A percentile compares a stretch with the other conserved stretches of the same genome.
Conservation (phyloP, 1,139 yeast species). For the Yamadazyma atlantica region DNA sequence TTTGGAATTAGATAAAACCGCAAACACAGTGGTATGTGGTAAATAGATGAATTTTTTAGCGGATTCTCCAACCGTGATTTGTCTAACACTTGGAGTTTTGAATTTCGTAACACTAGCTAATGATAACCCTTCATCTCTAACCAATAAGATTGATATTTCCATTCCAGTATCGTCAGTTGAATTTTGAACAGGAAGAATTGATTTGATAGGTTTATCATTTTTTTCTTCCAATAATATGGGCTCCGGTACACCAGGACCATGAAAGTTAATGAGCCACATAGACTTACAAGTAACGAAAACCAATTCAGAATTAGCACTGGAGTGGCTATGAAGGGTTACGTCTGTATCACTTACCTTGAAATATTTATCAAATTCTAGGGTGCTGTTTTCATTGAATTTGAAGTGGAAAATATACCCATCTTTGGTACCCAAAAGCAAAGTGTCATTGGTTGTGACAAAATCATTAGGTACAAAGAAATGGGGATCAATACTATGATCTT, state of each 20-base stretch:
- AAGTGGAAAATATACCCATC: conserved; percentile 26
- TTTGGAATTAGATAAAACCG: conserved; percentile 36
- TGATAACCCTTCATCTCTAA: conserved; percentile 53
- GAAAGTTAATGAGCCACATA: conserved; percentile 43
- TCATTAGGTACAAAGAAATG: conserved; percentile 23
- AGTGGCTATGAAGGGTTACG: conserved; percentile 8
- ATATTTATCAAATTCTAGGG: conserved; percentile 15
- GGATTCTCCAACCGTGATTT: conserved; percentile 34
- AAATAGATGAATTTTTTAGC: conserved; percentile 38
- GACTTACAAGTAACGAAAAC: conserved; percentile 33
- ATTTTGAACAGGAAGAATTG: conserved; percentile 16
- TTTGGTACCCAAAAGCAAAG: conserved; percentile 29
- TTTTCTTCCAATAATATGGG: conserved; percentile 43
- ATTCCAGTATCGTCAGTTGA: conserved; percentile 14
- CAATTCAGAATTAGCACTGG: conserved; percentile 15
- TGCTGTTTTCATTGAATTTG: conserved; percentile 10
- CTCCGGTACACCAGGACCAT: conserved; percentile 33
- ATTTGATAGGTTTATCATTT: conserved; percentile 22
- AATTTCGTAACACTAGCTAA: conserved; percentile 30
- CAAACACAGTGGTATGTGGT: conserved; percentile 34
- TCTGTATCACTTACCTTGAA: conserved; percentile 26
- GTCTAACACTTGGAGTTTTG: conserved; percentile 28
- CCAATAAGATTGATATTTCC: conserved; percentile 15
- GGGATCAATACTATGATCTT: no score
- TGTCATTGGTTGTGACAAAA: conserved; percentile 7